phyloP scores from a whole-genome alignment of 768 basidiomycete species.

The Pulveroboletus frians region DNA sequence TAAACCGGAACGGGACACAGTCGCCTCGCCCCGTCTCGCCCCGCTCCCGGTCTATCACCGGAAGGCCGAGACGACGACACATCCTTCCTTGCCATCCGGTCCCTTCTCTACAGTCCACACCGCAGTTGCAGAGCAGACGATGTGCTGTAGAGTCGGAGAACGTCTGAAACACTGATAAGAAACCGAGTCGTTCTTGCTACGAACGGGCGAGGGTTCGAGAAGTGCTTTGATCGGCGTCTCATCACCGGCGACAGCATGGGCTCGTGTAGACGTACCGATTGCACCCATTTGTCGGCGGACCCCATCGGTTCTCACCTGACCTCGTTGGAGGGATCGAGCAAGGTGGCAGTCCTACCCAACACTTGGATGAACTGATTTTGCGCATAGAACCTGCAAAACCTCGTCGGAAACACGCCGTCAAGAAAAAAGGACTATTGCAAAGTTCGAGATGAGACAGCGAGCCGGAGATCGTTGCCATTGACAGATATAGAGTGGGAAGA shows the following conservation, averaged over 20 bases:
- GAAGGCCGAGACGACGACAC: background rate
- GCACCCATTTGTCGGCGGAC: background rate
- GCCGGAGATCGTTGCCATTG: no score
- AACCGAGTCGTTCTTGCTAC: background rate
- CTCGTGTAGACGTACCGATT: background rate
- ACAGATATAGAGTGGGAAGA: background rate
- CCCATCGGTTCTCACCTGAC: background rate
- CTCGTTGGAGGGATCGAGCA: background rate
- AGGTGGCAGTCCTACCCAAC: background rate
- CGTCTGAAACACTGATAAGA: background rate
- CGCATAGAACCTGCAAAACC: background rate
- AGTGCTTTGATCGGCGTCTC: background rate
- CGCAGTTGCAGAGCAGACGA: background rate
- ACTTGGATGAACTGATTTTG: background rate
- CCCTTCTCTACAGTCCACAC: background rate
- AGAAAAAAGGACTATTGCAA: background rate
- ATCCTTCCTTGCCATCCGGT: background rate
- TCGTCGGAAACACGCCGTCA: background rate
- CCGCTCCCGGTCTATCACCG: background rate
- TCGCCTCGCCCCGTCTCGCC: background rate
- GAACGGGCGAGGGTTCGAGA: background rate
- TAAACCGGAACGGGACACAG: background rate
- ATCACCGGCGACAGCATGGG: background rate
- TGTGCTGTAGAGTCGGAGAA: background rate
- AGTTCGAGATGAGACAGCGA: background rate